Percentiles rank a stretch among this genome's conserved stretches.
Evolutionary conservation across 805 yeast genomes (phyloP).

Genomic region (Lachancea quebecensis): DNA sequence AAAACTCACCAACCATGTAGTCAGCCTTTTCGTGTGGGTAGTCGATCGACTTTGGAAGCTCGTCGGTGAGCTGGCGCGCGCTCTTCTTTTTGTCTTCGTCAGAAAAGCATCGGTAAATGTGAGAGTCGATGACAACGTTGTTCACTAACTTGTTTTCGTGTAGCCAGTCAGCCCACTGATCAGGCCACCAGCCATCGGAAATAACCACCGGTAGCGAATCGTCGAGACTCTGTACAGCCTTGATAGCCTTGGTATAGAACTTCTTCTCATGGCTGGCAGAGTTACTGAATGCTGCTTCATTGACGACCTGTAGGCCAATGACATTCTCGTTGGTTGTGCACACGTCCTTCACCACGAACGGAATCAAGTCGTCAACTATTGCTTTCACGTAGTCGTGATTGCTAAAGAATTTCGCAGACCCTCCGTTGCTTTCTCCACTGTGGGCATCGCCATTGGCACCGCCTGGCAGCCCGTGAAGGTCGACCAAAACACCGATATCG

Average conservation of each 20-base stretch:
- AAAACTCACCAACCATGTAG: constrained; percentile 80
- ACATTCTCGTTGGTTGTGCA: constrained; percentile 51
- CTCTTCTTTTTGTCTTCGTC: constrained; percentile 61
- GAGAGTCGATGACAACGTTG: constrained; percentile 76
- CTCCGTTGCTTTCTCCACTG: constrained; percentile 51
- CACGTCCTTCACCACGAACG: constrained; percentile 58
- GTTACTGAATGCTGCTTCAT: constrained; percentile 68
- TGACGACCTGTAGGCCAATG: constrained; percentile 76
- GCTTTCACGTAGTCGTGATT: constrained; percentile 36
- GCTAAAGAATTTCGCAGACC: constrained; percentile 32
- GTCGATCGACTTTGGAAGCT: constrained; percentile 45
- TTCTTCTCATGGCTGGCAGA: constrained; percentile 43
- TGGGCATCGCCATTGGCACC: constrained; percentile 88
- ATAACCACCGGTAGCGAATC: constrained; percentile 60
- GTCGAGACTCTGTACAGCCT: constrained; percentile 51
- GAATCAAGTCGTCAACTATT: constrained; percentile 44
- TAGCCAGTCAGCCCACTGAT: constrained; percentile 68
- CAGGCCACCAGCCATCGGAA: constrained; percentile 93
- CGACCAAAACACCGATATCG: constrained; percentile 71
- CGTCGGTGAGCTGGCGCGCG: constrained; percentile 57
- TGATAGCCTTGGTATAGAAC: constrained; percentile 62
- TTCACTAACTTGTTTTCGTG: constrained; percentile 32
- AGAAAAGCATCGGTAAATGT: constrained; percentile 79
- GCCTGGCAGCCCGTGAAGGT: constrained; percentile 84
- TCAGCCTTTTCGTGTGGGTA: constrained; percentile 49